phyloP scores from a whole-genome alignment of 192 early-diverging fungal species.

The Spinellus fusiger region DNA sequence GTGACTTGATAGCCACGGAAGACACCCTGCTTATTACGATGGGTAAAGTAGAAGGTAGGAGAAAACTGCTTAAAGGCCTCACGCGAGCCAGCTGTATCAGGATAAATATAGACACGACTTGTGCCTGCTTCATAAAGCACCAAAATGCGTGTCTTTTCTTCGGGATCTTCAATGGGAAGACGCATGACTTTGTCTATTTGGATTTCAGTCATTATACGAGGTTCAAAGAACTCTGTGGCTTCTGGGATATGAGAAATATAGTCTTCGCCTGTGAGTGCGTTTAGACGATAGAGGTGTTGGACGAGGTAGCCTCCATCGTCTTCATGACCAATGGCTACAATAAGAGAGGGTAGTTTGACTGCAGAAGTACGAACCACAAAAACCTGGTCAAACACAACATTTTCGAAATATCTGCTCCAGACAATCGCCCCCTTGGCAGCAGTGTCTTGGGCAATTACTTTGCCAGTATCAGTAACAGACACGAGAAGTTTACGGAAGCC shows the following conservation, averaged over 20 bases:
- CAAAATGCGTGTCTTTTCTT: constrained; percentile 52
- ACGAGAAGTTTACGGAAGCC: constrained; percentile 90
- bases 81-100: constrained; percentile 46
- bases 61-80: constrained; percentile 49
- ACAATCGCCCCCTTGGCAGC: constrained; percentile 62
- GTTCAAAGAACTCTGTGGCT: constrained; percentile 31
- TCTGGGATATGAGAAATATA: constrained; percentile 24
- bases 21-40: constrained; percentile 42
- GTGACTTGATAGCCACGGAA: constrained; percentile 52
- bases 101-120: constrained; percentile 53
- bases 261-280: constrained; percentile 63
- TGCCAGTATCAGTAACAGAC: constrained; percentile 71
- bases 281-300: constrained; percentile 45
- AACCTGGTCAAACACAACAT: constrained; percentile 42
- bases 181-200: constrained; percentile 43
- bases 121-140: constrained; percentile 43
- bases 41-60: constrained; percentile 62
- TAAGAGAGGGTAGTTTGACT: constrained; percentile 68
- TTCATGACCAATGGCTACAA: constrained; percentile 55
- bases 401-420: constrained; percentile 62
- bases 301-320: constrained; percentile 30
- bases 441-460: constrained; percentile 80
- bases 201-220: constrained; percentile 31
- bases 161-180: constrained; percentile 59
- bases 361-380: constrained; percentile 48